These are phyloP conservation scores for Flaveria brownii DNA, from an alignment of 129 eudicot genomes.

Conservation along the genomic window DNA sequence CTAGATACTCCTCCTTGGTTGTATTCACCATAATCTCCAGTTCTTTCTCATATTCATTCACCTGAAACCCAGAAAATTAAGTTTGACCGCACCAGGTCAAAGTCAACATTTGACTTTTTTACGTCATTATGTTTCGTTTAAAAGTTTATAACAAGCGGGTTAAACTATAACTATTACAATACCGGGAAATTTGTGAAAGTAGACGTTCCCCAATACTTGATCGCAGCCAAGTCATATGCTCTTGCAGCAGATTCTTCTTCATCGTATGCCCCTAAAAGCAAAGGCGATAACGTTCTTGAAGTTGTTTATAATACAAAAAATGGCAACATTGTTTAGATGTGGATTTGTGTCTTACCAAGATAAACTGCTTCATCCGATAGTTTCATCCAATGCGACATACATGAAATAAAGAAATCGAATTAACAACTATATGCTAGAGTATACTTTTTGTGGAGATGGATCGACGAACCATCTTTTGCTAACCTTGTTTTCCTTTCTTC, in stretches of 20 bases:
- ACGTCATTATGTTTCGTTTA: background rate
- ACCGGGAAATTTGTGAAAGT: slow-evolving; percentile 84
- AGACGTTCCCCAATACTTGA: slow-evolving; percentile 81
- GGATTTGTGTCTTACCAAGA: slow-evolving; percentile 51
- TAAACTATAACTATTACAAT: background rate
- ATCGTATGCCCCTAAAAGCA: slow-evolving; percentile 66
- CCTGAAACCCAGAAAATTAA: slow-evolving; percentile 31
- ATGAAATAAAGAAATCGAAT: slow-evolving; percentile 22
- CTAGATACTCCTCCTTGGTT: slow-evolving; percentile 78
- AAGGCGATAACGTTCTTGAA: background rate
- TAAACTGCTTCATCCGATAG: slow-evolving; percentile 61
- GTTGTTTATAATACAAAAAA: background rate
- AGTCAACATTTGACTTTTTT: background rate
- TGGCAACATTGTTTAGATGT: background rate
- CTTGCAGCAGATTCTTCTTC: slow-evolving; percentile 88
- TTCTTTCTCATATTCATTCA: slow-evolving; percentile 64
- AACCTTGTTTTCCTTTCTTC: slow-evolving; percentile 92
- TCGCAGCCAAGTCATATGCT: slow-evolving; percentile 88
- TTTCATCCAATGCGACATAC: slow-evolving; percentile 25
- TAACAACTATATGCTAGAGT: slow-evolving; percentile 14
- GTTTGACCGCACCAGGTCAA: slow-evolving; percentile 1
- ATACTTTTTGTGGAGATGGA: background rate
- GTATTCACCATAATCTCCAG: slow-evolving; percentile 67
- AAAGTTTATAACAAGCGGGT: slow-evolving; percentile 1
- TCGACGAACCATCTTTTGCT: background rate